A percentile compares a stretch with the other conserved stretches of the same genome.
Conservation (phyloP, 2,329 filamentous ascomycete genomes). For the Aspergillus luchuensis region DNA sequence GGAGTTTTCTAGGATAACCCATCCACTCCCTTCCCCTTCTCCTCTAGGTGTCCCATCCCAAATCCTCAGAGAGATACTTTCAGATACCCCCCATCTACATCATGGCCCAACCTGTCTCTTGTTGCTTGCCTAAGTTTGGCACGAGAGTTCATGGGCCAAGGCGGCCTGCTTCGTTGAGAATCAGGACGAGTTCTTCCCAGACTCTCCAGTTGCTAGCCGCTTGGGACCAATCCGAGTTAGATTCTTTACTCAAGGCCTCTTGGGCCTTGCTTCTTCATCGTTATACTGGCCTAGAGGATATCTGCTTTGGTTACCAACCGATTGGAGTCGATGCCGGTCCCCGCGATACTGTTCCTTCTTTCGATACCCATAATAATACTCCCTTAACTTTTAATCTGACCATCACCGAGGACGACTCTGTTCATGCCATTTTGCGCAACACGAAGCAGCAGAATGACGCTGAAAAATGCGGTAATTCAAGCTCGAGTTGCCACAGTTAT, state of each 20-base stretch:
- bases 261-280: constrained; percentile 51
- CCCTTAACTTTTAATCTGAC: constrained; percentile 29
- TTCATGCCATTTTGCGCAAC: constrained; percentile 33
- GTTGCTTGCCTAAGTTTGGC: constrained; percentile 40
- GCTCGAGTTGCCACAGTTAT: constrained; percentile 19
- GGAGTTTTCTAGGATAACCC: constrained; percentile 1
- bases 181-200: constrained; percentile 32
- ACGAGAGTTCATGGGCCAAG: constrained; percentile 31
- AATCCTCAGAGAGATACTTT: neutral
- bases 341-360: constrained; percentile 15
- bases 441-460: constrained; percentile 17
- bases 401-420: constrained; percentile 32
- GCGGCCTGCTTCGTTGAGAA: constrained; percentile 40
- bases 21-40: neutral
- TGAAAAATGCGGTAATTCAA: constrained; percentile 14
- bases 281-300: constrained; percentile 51
- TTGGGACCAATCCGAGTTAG: constrained; percentile 30
- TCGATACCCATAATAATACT: constrained; percentile 13
- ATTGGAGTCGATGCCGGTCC: constrained; percentile 25
- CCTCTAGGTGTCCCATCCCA: neutral
- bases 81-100: constrained; percentile 11
- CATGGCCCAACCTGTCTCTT: constrained; percentile 35
- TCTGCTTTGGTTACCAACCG: constrained; percentile 50
- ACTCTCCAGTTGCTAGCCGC: constrained; percentile 35
- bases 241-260: constrained; percentile 41